A percentile compares a stretch with the other conserved stretches of the same genome.
These are phyloP conservation scores for Fusarium brachygibbosum DNA, from an alignment of 2,329 filamentous ascomycete species.

Conservation along the genomic window DNA sequence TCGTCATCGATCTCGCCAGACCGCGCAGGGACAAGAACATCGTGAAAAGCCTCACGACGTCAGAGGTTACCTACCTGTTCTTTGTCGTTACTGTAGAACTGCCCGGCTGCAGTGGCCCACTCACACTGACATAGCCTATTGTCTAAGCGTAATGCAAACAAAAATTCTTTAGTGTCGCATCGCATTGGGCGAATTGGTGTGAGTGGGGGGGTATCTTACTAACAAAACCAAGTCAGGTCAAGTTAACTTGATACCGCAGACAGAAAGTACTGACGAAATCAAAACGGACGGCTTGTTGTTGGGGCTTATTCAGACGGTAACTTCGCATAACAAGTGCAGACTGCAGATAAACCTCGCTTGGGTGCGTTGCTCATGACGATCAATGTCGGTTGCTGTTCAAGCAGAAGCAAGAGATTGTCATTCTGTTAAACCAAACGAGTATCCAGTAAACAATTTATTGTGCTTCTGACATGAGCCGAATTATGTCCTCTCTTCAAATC, in stretches of 20 bases:
- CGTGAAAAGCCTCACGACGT: slow-evolving; percentile 44
- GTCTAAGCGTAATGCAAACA: slow-evolving; percentile 6
- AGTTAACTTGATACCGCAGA: not conserved
- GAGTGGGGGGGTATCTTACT: slow-evolving; percentile 26
- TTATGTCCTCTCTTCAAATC: not conserved
- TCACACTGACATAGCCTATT: slow-evolving; percentile 17
- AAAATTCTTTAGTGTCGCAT: slow-evolving; percentile 25
- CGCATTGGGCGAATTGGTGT: slow-evolving; percentile 27
- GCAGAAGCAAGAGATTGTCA: slow-evolving; percentile 8
- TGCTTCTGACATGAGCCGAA: slow-evolving; percentile 29
- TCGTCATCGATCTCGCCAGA: slow-evolving; percentile 32
- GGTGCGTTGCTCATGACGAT: slow-evolving; percentile 13
- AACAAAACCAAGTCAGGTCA: not conserved
- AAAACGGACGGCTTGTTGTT: not conserved
- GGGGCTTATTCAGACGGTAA: slow-evolving; percentile 19
- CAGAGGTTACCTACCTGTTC: slow-evolving; percentile 24
- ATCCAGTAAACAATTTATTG: not conserved
- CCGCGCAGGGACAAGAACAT: slow-evolving; percentile 18
- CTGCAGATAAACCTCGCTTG: slow-evolving; percentile 13
- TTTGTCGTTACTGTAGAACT: not conserved
- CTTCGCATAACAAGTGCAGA: not conserved
- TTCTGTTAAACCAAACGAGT: not conserved
- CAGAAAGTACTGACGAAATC: not conserved
- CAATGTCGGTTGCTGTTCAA: not conserved
- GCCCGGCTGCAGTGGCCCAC: slow-evolving; percentile 24